Evolutionary conservation across 2,329 filamentous ascomycete genomes (phyloP), one percentile per base, ranked within the genome.

Genomic region (Hypoxylon sp.): DNA sequence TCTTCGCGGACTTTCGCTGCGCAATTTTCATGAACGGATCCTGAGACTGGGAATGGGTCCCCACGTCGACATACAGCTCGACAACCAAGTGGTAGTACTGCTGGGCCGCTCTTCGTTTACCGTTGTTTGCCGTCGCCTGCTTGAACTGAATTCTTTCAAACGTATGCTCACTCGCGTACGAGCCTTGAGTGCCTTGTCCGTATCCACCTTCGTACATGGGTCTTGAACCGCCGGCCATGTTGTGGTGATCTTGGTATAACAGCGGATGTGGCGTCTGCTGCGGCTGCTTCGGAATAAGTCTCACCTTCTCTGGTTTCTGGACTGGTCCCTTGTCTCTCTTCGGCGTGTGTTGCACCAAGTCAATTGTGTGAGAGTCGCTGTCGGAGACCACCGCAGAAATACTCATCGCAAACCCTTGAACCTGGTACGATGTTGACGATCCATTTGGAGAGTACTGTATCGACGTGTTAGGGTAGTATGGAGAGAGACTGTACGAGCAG

Each of bases 141-240:
- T 97, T 97, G 86, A 97, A 98, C 74, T 97, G 94, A 56, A 97
- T 96, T 10, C 94, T 90, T 77, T 97, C 94, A 76, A 97, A 98
- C 0, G 85, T 88, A 69, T 89, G 85, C 71, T 89, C 87, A 5
- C 82, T 85, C 4, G 84, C 82, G 14, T 81, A 80, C 0, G 80
- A 76, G 51, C 77, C 74, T 64, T 80, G 78, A 51, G 62, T 72
- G 62, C 50, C 75, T 70, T 71, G 82, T 79, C 34, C 78, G 75
- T 73, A 83, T 82, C 57, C 76, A 10, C 71, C 63, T 49, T 84
- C 80, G 70, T 85, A 87, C 28, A 80, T 70, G 23, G 75, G 73
- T 55, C 79, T 76, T 17, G 78, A 77, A 11, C 75, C 73, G n/a
- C 76, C 76, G 5, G 71, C 70, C 34, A 81, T 74, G 19, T 72